Conservation (phyloP, 495 filamentous ascomycete species). For the Hypoxylon trugodes region DNA sequence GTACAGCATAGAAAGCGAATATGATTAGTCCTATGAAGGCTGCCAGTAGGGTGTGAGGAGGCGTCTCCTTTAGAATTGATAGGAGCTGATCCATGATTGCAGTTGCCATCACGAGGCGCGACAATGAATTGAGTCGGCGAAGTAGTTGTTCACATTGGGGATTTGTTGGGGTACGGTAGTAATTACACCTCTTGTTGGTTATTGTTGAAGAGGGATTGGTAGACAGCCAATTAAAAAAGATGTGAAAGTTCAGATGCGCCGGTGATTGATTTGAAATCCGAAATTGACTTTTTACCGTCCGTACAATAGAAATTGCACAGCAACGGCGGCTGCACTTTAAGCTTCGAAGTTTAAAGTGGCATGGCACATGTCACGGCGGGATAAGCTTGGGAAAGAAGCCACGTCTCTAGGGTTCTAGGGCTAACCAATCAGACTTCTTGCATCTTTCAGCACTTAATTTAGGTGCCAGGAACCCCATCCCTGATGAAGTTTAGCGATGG, state of each 20-base stretch:
- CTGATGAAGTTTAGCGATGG: background rate
- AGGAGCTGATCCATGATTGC: constrained; percentile 36
- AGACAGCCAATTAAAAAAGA: background rate
- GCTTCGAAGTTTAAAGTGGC: background rate
- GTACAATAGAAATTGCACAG: background rate
- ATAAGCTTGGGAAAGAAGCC: constrained; percentile 36
- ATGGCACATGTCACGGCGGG: constrained; percentile 3
- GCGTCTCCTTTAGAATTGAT: constrained; percentile 37
- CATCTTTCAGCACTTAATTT: constrained; percentile 11
- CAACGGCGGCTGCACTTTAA: background rate
- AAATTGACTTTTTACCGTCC: background rate
- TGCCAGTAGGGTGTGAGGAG: constrained; percentile 44
- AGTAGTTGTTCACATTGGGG: constrained; percentile 28
- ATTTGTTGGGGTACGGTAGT: background rate
- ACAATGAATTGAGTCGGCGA: background rate
- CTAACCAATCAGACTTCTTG: constrained; percentile 19
- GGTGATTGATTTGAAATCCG: background rate
- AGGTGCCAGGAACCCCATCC: background rate
- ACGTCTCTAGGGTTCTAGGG: constrained; percentile 38
- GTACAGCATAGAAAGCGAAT: constrained; percentile 44
- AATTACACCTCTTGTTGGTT: background rate
- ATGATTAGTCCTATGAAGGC: constrained; percentile 36
- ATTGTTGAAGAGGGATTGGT: background rate
- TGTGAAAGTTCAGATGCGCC: background rate
- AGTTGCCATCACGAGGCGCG: constrained; percentile 15